Evolutionary conservation across 2,329 filamentous ascomycete genomes (phyloP), one percentile per base, ranked within the genome.

Genomic region (Xylariaceae sp.): DNA sequence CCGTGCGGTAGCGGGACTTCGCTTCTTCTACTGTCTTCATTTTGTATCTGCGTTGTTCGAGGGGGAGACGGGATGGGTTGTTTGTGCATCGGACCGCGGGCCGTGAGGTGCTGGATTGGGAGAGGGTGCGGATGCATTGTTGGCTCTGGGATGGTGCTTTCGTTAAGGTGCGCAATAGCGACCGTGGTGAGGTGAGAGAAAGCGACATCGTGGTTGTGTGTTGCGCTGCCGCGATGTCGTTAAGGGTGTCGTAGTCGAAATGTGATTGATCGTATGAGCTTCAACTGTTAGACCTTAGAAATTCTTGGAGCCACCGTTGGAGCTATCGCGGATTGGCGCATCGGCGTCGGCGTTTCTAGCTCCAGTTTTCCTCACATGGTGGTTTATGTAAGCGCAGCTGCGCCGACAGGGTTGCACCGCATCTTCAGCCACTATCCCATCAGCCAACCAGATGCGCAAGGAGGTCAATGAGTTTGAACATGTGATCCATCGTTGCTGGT

Each of bases 1-100:
- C 80, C 45, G 76, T 77, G 54, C 75, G 73, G 57, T 82, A 75
- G 55, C 78, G 70, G 65, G 77, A 81, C 69, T 77, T 80, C 42
- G 77, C 77, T 68, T 83, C 74, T 60, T 82, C 79, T 19, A 82
- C 74, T 9, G 80, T 81, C 67, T 78, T 80, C 60, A 63, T 71
- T 44, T 70, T 71, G 50, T 65, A 68, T 32, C 71, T 63, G 50
- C 69, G 64, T 54, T 72, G 69, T 47, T 65, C 54, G 30, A 47
- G 44, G 14, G 49, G 15, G 36, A 44, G 17, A 6, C 46, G 49
- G 19, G 48, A 22, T 27, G 44, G 45, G 43, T 39, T 49, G 12
- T 39, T 7, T 15, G 47, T 35, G 30, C 51, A n/a, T 18, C 43
- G n/a, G 41, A 49, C 43, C 10, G 41, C 17, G 9, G 53, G 48